phyloP scores from a whole-genome alignment of 1,284 basidiomycete species.

The Fistulinella staudtii region DNA sequence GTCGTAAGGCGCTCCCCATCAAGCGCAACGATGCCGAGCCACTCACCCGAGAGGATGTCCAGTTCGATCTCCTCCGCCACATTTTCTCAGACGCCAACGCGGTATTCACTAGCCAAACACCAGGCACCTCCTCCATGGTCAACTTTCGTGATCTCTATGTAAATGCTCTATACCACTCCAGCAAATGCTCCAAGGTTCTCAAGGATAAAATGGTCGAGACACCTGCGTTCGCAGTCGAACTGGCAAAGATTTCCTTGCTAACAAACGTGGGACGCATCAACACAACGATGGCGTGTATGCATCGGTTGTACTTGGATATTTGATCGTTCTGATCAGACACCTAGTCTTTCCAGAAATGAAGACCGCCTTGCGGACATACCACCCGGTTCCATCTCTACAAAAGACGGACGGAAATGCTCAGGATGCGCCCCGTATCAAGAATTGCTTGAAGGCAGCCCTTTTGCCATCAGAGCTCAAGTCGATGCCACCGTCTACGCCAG shows the following conservation, averaged over 20 bases:
- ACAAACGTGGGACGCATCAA: constrained; percentile 94
- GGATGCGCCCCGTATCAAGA: constrained; percentile 72
- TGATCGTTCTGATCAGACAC: constrained; percentile 16
- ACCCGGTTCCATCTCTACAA: constrained; percentile 66
- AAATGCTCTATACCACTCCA: constrained; percentile 72
- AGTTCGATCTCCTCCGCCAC: constrained; percentile 77
- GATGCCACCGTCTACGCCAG: constrained; percentile 64
- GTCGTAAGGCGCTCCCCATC: constrained; percentile 70
- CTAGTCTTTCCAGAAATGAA: constrained; percentile 64
- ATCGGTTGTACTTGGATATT: constrained; percentile 13
- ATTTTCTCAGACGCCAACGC: constrained; percentile 69
- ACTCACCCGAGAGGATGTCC: constrained; percentile 76
- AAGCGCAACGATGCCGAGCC: constrained; percentile 76
- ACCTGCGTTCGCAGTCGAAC: constrained; percentile 76
- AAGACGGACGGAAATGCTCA: constrained; percentile 63
- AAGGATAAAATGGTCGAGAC: constrained; percentile 82
- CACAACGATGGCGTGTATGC: constrained; percentile 85
- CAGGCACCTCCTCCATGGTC: constrained; percentile 48
- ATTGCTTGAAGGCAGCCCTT: constrained; percentile 70
- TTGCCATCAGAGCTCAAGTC: constrained; percentile 68
- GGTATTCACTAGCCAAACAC: constrained; percentile 67
- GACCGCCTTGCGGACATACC: constrained; percentile 66
- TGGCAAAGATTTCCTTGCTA: constrained; percentile 80
- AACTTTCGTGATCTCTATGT: constrained; percentile 85
- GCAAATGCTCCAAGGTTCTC: constrained; percentile 82